Evolutionary conservation across 495 filamentous ascomycete species (phyloP).

Genomic region (Hyaloscypha hepaticicola): DNA sequence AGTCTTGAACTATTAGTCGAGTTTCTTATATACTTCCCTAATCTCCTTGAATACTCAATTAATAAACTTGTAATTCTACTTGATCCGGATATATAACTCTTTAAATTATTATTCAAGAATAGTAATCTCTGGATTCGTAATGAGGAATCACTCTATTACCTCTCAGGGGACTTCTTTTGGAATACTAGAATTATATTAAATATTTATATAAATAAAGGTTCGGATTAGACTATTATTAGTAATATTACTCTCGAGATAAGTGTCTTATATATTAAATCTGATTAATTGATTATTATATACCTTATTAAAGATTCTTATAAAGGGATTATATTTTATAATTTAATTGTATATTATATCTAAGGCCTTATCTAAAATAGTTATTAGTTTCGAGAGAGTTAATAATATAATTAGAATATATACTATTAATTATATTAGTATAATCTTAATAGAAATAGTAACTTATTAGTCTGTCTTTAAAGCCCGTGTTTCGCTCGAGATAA

Average conservation of each 20-base stretch:
- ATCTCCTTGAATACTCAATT: neutral
- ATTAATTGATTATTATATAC: conserved; percentile 23
- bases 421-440: conserved; percentile 24
- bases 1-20: too few species aligned
- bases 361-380: conserved; percentile 19
- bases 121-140: conserved; percentile 22
- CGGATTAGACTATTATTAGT: conserved; percentile 27
- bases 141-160: conserved; percentile 17
- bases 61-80: conserved; percentile 23
- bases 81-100: conserved; percentile 15
- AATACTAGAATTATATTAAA: conserved; percentile 25
- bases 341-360: conserved; percentile 27
- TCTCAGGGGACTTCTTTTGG: conserved; percentile 23
- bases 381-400: conserved; percentile 16
- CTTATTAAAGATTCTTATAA: conserved; percentile 23
- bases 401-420: conserved; percentile 19
- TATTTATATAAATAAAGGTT: conserved; percentile 32
- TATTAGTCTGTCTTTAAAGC: conserved; percentile 31
- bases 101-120: conserved; percentile 21
- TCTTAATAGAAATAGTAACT: conserved; percentile 30
- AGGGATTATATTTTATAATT: conserved; percentile 24
- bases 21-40: too few species aligned
- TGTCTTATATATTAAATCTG: conserved; percentile 28
- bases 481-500: conserved; percentile 21
- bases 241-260: conserved; percentile 23